A percentile compares a stretch with the other conserved stretches of the same genome.
Conservation (phyloP, 2,329 filamentous ascomycete genomes). For the Xylaria sp. region DNA sequence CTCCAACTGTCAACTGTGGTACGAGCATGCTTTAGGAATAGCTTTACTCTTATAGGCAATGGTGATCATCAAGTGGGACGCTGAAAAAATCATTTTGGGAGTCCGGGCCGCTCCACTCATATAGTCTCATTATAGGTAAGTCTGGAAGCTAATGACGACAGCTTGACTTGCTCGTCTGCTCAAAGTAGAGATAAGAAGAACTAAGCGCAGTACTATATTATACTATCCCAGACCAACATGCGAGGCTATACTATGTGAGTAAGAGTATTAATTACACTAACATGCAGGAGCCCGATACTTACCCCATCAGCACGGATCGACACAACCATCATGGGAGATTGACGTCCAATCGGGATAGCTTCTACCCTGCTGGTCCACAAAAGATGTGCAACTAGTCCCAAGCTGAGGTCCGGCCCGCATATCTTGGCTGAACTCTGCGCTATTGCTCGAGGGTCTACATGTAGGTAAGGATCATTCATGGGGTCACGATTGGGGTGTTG, state of each 20-base stretch:
- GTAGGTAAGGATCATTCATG: neutral
- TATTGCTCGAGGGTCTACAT: neutral
- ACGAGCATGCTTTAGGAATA: constrained; percentile 9
- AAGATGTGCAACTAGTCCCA: constrained; percentile 29
- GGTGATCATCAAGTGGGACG: constrained; percentile 31
- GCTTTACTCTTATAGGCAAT: constrained; percentile 27
- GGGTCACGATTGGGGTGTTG: neutral
- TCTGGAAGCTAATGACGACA: constrained; percentile 6
- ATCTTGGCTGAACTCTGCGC: constrained; percentile 17
- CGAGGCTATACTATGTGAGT: neutral
- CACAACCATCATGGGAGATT: neutral
- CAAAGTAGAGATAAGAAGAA: constrained; percentile 19
- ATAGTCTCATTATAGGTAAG: constrained; percentile 19
- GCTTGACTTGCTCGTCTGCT: neutral
- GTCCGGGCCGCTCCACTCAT: constrained; percentile 8
- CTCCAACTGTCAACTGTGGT: constrained; percentile 2
- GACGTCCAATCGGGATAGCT: constrained; percentile 30
- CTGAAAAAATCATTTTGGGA: constrained; percentile 33
- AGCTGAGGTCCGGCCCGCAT: constrained; percentile 37
- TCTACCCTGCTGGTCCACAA: constrained; percentile 14
- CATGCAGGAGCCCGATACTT: constrained; percentile 22
- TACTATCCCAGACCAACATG: neutral
- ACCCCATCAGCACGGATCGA: constrained; percentile 26
- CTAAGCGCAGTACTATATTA: neutral
- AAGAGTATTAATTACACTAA: constrained; percentile 15